Percentiles rank a stretch among this genome's conserved stretches.
Conservation (phyloP, 768 basidiomycete genomes). For the Paxillus rubicundulus region DNA sequence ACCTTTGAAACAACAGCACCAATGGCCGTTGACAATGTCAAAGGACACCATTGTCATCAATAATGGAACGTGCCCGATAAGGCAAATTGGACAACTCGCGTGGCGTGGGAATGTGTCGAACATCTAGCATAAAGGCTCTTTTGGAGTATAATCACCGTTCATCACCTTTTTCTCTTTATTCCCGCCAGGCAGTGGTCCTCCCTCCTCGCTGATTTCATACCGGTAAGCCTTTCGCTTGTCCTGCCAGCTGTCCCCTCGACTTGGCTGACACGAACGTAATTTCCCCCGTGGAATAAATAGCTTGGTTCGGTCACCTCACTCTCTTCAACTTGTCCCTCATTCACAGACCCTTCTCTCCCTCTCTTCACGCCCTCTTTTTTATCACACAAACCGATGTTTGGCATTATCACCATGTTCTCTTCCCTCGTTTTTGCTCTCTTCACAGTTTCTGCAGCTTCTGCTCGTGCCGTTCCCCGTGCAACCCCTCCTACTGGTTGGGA, state of each 20-base stretch:
- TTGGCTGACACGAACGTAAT: conserved; percentile 27
- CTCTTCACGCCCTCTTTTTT: conserved; percentile 25
- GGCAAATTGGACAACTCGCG: background rate
- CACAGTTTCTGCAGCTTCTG: conserved; percentile 35
- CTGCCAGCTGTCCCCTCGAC: background rate
- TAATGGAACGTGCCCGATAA: background rate
- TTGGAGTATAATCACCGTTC: conserved; percentile 12
- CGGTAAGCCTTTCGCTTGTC: conserved; percentile 8
- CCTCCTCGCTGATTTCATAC: conserved; percentile 14
- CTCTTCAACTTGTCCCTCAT: conserved; percentile 20
- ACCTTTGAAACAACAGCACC: too few species aligned
- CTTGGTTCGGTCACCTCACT: conserved; percentile 14
- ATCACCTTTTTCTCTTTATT: conserved; percentile 4
- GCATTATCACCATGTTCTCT: conserved; percentile 32
- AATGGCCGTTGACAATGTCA: too few species aligned
- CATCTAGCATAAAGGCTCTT: conserved; percentile 9
- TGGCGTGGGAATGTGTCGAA: conserved; percentile 5
- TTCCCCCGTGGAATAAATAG: conserved; percentile 26
- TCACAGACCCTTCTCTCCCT: conserved; percentile 22
- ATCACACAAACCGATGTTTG: conserved; percentile 27
- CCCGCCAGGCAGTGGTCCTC: conserved; percentile 7
- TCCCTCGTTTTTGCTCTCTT: conserved; percentile 43
- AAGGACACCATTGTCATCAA: background rate
- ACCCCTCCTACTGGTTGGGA: conserved; percentile 44
- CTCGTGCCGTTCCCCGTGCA: conserved; percentile 35